Evolutionary conservation across 2,329 filamentous ascomycete species (phyloP).

Genomic region (Davidsoniella virescens): DNA sequence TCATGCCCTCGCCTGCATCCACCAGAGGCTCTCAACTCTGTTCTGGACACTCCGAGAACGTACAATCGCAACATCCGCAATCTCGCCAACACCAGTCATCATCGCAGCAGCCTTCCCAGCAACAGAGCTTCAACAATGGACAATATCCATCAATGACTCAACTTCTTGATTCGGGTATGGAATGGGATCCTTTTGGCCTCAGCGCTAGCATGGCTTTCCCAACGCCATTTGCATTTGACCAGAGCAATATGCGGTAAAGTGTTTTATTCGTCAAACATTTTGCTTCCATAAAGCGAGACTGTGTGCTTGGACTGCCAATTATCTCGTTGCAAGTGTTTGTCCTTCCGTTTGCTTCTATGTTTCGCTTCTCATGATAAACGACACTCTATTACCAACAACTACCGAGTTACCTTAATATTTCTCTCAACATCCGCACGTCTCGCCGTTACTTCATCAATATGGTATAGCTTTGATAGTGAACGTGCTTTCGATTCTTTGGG

Average conservation of each 20-base stretch:
- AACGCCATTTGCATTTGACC: conserved; percentile 61
- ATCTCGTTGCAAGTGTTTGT: not conserved
- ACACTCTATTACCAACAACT: too few species aligned
- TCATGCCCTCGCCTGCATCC: conserved; percentile 30
- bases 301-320: not conserved
- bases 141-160: conserved; percentile 49
- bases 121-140: conserved; percentile 13
- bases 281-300: not conserved
- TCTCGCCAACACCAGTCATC: conserved; percentile 22
- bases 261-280: not conserved
- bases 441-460: too few species aligned
- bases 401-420: too few species aligned
- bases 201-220: conserved; percentile 93
- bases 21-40: conserved; percentile 24
- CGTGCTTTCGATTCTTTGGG: too few species aligned
- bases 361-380: too few species aligned
- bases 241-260: conserved; percentile 34
- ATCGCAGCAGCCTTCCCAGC: conserved; percentile 20
- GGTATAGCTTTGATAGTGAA: too few species aligned
- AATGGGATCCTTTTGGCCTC: conserved; percentile 85
- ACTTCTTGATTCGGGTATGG: conserved; percentile 62
- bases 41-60: not conserved
- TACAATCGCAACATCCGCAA: conserved; percentile 18
- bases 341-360: not conserved
- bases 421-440: too few species aligned